phyloP scores from a whole-genome alignment of 2,329 filamentous ascomycete species.

The Didymella pinodella region DNA sequence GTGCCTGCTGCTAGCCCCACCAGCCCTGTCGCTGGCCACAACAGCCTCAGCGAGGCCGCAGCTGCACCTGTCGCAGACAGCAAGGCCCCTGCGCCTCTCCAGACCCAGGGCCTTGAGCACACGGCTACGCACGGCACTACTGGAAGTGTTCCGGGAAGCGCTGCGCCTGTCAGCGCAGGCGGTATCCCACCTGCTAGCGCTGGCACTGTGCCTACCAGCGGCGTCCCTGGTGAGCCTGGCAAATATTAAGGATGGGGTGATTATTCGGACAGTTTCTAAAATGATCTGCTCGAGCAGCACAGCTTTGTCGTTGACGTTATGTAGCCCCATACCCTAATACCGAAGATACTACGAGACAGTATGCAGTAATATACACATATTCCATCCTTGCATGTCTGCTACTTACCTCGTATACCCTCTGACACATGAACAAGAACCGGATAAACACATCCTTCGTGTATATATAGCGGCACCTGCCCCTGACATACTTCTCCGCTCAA shows the following conservation, averaged over 20 bases:
- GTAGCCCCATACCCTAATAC: neutral
- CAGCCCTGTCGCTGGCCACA: slow-evolving; percentile 43
- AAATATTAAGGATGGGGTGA: slow-evolving; percentile 32
- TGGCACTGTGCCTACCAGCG: slow-evolving; percentile 23
- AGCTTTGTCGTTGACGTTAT: neutral
- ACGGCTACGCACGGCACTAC: slow-evolving; percentile 25
- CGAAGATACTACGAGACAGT: neutral
- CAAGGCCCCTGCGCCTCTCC: slow-evolving; percentile 40
- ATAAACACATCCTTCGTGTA: too few relatives aligned
- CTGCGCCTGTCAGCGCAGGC: slow-evolving; percentile 20
- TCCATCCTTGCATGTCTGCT: neutral
- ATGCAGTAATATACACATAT: neutral
- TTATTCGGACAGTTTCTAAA: neutral
- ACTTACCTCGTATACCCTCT: neutral
- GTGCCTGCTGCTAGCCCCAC: slow-evolving; percentile 50
- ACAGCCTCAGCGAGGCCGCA: slow-evolving; percentile 23
- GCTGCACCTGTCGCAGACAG: slow-evolving; percentile 11
- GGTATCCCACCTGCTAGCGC: slow-evolving; percentile 1
- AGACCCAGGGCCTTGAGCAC: slow-evolving; percentile 45
- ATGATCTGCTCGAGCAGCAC: neutral
- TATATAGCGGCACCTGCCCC: too few relatives aligned
- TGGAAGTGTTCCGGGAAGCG: slow-evolving; percentile 28
- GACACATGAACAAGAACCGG: too few relatives aligned
- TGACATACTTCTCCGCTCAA: too few relatives aligned
- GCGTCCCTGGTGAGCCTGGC: slow-evolving; percentile 40